Percentiles rank a stretch among this genome's conserved stretches.
phyloP scores from a whole-genome alignment of 2,329 filamentous ascomycete species.

The Aspergillus spinulosporus region DNA sequence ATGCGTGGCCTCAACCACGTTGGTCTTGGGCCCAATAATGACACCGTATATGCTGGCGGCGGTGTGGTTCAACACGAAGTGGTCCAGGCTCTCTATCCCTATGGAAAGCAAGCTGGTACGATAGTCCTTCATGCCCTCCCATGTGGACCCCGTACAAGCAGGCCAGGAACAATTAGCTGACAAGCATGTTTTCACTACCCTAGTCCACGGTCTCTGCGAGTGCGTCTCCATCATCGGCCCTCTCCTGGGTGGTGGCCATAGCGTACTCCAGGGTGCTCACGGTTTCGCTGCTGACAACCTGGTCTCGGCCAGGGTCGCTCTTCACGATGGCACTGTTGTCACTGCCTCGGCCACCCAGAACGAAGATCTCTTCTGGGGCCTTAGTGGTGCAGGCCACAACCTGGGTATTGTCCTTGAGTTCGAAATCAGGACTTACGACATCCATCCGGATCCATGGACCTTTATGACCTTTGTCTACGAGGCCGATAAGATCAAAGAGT shows the following conservation, averaged over 20 bases:
- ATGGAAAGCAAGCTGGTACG: too few species aligned
- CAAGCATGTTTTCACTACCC: background rate
- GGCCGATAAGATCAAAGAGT: background rate
- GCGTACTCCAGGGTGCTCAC: slow-evolving; percentile 55
- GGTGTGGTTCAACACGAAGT: too few species aligned
- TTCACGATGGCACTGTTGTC: slow-evolving; percentile 41
- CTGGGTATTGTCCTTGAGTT: slow-evolving; percentile 58
- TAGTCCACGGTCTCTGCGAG: slow-evolving; percentile 49
- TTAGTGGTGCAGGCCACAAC: slow-evolving; percentile 60
- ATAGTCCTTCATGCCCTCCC: too few species aligned
- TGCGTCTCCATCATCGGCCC: slow-evolving; percentile 53
- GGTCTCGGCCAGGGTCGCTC: slow-evolving; percentile 50
- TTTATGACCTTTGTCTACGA: background rate
- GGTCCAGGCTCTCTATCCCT: too few species aligned
- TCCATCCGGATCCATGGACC: background rate
- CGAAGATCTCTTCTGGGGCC: slow-evolving; percentile 58
- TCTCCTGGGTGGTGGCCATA: slow-evolving; percentile 59
- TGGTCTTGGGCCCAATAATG: too few species aligned
- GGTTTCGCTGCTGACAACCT: slow-evolving; percentile 58
- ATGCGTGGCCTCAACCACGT: background rate
- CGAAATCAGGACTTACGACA: slow-evolving; percentile 50
- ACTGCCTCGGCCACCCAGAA: slow-evolving; percentile 43
- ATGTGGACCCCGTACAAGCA: too few species aligned
- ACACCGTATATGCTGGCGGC: too few species aligned
- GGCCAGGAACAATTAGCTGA: background rate